Evolutionary conservation across 2,329 filamentous ascomycete genomes (phyloP).

Genomic region (Fusarium sororula): DNA sequence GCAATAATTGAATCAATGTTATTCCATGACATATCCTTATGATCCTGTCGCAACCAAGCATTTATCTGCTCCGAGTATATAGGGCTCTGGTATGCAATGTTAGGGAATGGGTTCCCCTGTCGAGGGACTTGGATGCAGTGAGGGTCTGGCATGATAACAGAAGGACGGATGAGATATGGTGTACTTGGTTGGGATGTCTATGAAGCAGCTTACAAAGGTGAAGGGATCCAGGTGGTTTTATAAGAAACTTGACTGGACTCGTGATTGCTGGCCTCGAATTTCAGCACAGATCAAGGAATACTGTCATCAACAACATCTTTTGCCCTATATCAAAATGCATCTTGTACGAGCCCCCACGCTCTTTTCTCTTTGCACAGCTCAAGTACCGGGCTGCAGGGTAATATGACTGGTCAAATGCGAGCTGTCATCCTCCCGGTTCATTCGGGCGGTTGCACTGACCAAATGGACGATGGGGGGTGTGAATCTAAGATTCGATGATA

Average conservation of each 20-base stretch:
- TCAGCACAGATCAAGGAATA: not conserved
- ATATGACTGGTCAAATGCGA: not conserved
- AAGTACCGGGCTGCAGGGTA: not conserved
- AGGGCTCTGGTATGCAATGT: not conserved
- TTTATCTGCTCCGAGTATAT: not conserved
- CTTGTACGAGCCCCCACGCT: not conserved
- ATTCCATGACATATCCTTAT: slow-evolving; percentile 3
- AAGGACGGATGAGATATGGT: not conserved
- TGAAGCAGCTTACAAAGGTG: not conserved
- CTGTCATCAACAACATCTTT: not conserved
- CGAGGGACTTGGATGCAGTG: not conserved
- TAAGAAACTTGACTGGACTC: not conserved
- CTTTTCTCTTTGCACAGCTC: not conserved
- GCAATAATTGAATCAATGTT: not conserved
- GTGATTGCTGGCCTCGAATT: not conserved
- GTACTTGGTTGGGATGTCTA: not conserved
- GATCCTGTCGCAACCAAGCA: slow-evolving; percentile 4
- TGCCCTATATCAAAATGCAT: not conserved
- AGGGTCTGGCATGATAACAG: not conserved
- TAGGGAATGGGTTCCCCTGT: not conserved
- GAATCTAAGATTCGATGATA: not conserved
- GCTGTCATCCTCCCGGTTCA: not conserved
- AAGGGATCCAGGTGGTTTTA: not conserved
- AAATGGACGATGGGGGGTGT: not conserved
- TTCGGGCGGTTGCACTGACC: no score